A percentile compares a stretch with the other conserved stretches of the same genome.
Evolutionary conservation across 2,329 filamentous ascomycete genomes (phyloP).

Genomic region (Aureobasidium sp.): DNA sequence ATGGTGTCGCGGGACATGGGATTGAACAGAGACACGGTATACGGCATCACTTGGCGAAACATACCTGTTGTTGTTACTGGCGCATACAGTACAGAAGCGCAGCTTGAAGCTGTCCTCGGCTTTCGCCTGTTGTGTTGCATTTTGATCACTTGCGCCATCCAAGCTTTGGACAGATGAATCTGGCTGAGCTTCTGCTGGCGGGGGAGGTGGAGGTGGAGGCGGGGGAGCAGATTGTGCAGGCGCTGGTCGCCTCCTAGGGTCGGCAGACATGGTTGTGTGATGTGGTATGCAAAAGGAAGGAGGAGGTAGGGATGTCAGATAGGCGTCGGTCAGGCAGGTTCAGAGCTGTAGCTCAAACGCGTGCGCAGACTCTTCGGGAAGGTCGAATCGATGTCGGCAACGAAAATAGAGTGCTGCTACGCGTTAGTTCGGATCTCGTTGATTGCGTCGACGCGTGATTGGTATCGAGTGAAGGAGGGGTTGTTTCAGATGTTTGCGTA

Average conservation of each 20-base stretch:
- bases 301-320: not conserved
- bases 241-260: constrained; percentile 39
- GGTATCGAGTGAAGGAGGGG: not conserved
- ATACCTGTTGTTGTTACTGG: constrained; percentile 93
- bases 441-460: constrained; percentile 3
- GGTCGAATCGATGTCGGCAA: not conserved
- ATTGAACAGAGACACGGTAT: not conserved
- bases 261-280: constrained; percentile 31
- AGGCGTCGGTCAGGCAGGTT: not conserved
- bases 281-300: not conserved
- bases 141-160: constrained; percentile 33
- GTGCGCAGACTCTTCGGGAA: constrained; percentile 2
- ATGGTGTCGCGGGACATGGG: not conserved
- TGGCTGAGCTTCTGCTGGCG: constrained; percentile 33
- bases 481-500: constrained; percentile 19
- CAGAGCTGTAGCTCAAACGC: not conserved
- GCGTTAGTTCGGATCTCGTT: not conserved
- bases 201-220: constrained; percentile 46
- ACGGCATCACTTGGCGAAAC: constrained; percentile 22
- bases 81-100: constrained; percentile 97
- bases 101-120: constrained; percentile 68
- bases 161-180: constrained; percentile 22
- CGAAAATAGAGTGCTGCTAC: not conserved
- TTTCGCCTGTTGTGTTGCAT: not conserved
- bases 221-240: constrained; percentile 32